Percentiles rank a stretch among this genome's conserved stretches.
phyloP scores from a whole-genome alignment of 768 basidiomycete genomes.

The Auricularia cornea region DNA sequence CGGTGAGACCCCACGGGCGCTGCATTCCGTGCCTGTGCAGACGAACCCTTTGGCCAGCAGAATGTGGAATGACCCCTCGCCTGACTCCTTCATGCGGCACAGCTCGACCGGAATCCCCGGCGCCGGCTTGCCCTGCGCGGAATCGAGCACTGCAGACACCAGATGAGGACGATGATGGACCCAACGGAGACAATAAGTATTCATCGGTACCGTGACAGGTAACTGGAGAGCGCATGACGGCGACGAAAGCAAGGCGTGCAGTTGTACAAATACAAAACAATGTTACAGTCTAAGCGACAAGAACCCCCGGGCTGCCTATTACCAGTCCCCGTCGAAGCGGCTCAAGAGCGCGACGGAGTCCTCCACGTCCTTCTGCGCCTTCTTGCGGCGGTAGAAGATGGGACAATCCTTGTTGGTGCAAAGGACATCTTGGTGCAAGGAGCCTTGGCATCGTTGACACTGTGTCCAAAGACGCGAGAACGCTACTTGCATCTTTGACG shows the following conservation, averaged over 20 bases:
- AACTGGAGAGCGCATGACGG: slow-evolving; percentile 56
- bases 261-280: not conserved
- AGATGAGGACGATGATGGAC: not conserved
- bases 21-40: no score
- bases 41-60: no score
- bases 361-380: slow-evolving; percentile 95
- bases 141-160: slow-evolving; percentile 62
- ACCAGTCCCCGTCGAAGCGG: slow-evolving; percentile 71
- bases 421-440: slow-evolving; percentile 93
- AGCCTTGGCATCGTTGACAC: slow-evolving; percentile 97
- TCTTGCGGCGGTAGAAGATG: slow-evolving; percentile 98
- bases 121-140: slow-evolving; percentile 76
- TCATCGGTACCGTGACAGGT: slow-evolving; percentile 82
- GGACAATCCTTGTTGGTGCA: slow-evolving; percentile 97
- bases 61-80: slow-evolving; percentile 36
- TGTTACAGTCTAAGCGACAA: not conserved
- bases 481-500: slow-evolving; percentile 78
- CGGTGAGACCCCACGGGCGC: not conserved
- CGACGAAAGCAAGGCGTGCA: not conserved
- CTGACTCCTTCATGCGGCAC: slow-evolving; percentile 30
- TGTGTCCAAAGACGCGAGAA: slow-evolving; percentile 98
- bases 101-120: slow-evolving; percentile 56
- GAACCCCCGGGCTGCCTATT: slow-evolving; percentile 32
- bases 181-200: not conserved
- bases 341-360: slow-evolving; percentile 72